These are phyloP conservation scores for Endothia cerciana DNA, from an alignment of 2,329 filamentous ascomycete genomes.

Conservation along the genomic window DNA sequence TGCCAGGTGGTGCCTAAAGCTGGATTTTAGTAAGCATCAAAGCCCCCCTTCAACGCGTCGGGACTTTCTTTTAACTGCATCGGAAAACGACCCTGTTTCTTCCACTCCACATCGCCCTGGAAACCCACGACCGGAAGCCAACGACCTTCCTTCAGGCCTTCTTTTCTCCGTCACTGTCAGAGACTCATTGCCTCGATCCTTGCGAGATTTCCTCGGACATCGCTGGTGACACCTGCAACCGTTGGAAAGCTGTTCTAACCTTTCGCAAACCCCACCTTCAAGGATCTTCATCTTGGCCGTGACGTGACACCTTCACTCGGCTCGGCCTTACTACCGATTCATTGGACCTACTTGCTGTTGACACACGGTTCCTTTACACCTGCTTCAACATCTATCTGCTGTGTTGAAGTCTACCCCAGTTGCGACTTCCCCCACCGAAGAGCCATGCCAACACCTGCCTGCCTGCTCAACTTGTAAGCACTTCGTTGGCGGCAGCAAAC, in stretches of 20 bases:
- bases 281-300: neutral
- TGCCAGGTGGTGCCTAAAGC: neutral
- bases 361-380: neutral
- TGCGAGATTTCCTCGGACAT: neutral
- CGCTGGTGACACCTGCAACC: neutral
- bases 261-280: neutral
- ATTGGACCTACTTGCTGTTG: neutral
- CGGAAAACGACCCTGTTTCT: neutral
- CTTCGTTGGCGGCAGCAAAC: neutral
- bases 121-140: neutral
- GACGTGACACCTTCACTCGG: neutral
- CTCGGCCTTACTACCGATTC: neutral
- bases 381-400: too few relatives aligned
- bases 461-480: slow-evolving; percentile 1
- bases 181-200: neutral
- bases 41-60: neutral
- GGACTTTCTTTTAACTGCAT: neutral
- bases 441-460: slow-evolving; percentile 1
- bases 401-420: neutral
- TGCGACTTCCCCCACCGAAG: neutral
- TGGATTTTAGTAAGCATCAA: neutral
- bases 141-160: neutral
- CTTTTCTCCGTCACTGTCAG: neutral
- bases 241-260: neutral
- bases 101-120: neutral